Percentiles rank a stretch among this genome's conserved stretches.
phyloP scores from a whole-genome alignment of 306 rosid species.

The Canavalia gladiata region DNA sequence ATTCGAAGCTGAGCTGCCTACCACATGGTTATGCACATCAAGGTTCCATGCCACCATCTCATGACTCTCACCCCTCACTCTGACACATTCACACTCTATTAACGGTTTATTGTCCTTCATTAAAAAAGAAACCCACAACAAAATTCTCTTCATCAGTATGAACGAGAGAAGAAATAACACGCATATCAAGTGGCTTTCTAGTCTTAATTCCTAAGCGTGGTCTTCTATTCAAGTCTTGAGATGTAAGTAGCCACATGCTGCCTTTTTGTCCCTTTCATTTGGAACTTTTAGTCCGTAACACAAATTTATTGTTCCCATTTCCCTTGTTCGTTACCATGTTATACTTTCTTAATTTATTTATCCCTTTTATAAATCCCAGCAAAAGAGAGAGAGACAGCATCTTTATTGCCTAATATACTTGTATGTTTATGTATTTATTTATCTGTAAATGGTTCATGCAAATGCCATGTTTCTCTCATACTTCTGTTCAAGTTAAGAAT shows the following conservation, averaged over 20 bases:
- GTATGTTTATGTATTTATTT: background rate
- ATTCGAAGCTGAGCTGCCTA: constrained; percentile 64
- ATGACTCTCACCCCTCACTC: constrained; percentile 41
- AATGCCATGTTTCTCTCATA: background rate
- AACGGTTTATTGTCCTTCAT: constrained; percentile 56
- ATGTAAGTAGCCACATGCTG: constrained; percentile 66
- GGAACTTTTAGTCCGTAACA: constrained; percentile 54
- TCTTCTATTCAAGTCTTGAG: constrained; percentile 52
- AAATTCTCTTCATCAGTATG: constrained; percentile 44
- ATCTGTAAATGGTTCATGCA: constrained; percentile 28
- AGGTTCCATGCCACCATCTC: constrained; percentile 39
- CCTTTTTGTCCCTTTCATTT: constrained; percentile 73
- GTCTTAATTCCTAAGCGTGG: constrained; percentile 60
- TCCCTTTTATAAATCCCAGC: constrained; percentile 22
- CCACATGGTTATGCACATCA: constrained; percentile 80
- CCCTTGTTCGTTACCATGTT: constrained; percentile 6
- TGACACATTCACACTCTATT: constrained; percentile 58
- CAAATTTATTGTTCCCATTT: constrained; percentile 11
- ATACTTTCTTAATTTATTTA: constrained; percentile 44
- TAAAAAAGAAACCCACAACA: background rate
- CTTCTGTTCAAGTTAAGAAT: background rate
- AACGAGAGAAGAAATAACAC: constrained; percentile 22
- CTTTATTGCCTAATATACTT: constrained; percentile 22
- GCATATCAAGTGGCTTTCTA: constrained; percentile 15
- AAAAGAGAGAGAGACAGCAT: background rate